phyloP scores from a whole-genome alignment of 2,329 filamentous ascomycete species.

The Thermomyces lanuginosus region DNA sequence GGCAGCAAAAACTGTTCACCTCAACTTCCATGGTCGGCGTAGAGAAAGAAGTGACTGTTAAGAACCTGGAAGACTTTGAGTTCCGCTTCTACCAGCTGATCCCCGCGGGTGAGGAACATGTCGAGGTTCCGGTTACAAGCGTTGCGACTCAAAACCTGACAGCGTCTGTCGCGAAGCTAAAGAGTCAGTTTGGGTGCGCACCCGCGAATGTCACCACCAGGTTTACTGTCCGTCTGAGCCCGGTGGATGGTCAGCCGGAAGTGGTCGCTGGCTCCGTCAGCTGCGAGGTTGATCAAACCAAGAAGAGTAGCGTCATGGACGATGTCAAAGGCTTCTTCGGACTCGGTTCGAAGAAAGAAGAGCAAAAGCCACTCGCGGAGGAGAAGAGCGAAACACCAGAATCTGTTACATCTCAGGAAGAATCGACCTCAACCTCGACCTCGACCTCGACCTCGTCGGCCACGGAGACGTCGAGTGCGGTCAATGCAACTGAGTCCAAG shows the following conservation, averaged over 20 bases:
- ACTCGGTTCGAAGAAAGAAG: slow-evolving; percentile 78
- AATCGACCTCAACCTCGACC: slow-evolving; percentile 31
- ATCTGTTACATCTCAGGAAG: slow-evolving; percentile 30
- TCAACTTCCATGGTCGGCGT: slow-evolving; percentile 58
- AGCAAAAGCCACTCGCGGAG: slow-evolving; percentile 54
- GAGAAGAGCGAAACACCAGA: slow-evolving; percentile 41
- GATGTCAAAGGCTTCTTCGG: slow-evolving; percentile 94
- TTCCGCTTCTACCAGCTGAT: slow-evolving; percentile 66
- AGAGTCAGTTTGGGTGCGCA: slow-evolving; percentile 61
- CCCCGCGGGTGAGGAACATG: slow-evolving; percentile 23
- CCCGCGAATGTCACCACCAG: slow-evolving; percentile 64
- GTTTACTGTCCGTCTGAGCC: slow-evolving; percentile 55
- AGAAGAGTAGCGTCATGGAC: slow-evolving; percentile 71
- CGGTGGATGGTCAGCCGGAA: slow-evolving; percentile 63
- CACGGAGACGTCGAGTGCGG: slow-evolving; percentile 33
- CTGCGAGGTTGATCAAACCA: slow-evolving; percentile 59
- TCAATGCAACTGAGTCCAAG: slow-evolving; percentile 29
- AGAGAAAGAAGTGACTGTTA: slow-evolving; percentile 71
- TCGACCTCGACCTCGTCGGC: slow-evolving; percentile 25
- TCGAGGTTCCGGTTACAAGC: slow-evolving; percentile 46
- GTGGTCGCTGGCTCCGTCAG: slow-evolving; percentile 61
- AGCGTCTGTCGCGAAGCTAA: slow-evolving; percentile 59
- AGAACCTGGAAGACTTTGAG: slow-evolving; percentile 65
- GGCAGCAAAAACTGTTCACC: slow-evolving; percentile 70
- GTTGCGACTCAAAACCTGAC: slow-evolving; percentile 76